Evolutionary conservation across 1,284 basidiomycete species (phyloP).

Genomic region (Cerrena zonata): DNA sequence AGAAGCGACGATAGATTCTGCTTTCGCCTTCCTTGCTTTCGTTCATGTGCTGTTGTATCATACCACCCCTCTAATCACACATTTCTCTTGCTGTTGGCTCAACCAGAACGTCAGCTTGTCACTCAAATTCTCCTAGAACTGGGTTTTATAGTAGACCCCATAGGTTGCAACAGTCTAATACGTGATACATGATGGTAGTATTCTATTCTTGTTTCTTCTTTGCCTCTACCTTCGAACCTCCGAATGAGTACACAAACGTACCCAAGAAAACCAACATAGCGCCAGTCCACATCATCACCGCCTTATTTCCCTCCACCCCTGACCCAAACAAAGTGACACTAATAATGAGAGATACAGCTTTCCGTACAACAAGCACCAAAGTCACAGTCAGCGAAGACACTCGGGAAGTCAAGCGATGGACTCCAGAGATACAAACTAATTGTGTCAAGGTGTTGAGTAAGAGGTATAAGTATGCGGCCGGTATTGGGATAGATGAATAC

Average conservation of each 20-base stretch:
- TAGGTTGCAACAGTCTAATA: not conserved
- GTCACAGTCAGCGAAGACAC: constrained; percentile 83
- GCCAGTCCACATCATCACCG: constrained; percentile 55
- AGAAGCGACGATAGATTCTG: constrained; percentile 16
- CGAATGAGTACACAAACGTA: constrained; percentile 63
- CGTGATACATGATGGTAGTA: not conserved
- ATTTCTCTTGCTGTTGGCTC: not conserved
- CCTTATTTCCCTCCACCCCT: constrained; percentile 28
- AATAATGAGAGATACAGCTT: constrained; percentile 79
- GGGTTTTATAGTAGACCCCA: too few species aligned
- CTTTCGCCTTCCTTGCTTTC: not conserved
- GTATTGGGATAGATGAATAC: constrained; percentile 29
- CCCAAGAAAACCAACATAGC: constrained; percentile 67
- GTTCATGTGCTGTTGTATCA: not conserved
- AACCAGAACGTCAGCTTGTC: too few species aligned
- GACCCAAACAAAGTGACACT: constrained; percentile 51
- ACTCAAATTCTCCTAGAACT: too few species aligned
- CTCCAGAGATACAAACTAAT: constrained; percentile 84
- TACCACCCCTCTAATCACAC: not conserved
- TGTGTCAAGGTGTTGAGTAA: constrained; percentile 80
- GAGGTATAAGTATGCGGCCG: constrained; percentile 63
- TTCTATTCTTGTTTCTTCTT: not conserved
- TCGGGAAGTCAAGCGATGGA: constrained; percentile 76
- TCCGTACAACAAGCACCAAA: constrained; percentile 83
- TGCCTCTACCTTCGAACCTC: not conserved